Base-by-base conservation (phyloP, 2,329 filamentous ascomycete species). In the Microcyclosporella mali region DNA sequence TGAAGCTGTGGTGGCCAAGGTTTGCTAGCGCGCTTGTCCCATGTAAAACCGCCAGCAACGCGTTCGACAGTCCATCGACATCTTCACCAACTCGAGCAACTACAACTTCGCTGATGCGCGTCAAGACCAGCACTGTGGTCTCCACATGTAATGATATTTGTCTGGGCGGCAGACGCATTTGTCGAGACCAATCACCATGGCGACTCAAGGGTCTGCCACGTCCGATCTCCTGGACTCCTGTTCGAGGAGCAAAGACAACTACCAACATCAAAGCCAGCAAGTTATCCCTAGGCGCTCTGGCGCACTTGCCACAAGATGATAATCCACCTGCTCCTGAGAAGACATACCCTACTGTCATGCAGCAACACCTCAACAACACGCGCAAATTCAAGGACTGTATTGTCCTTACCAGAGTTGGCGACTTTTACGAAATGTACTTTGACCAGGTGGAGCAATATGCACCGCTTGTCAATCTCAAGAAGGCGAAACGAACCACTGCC, bases 381-480 rank as follows among this genome's bases (percentile, higher is more conserved):
- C 76, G 81, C 54, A 88, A 84, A 58, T 95, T 94, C 67, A 79
- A 82, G 57, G 88, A 94, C 57, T 97, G 90, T 66, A 85, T 98
- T 30, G 66, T 98, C 6, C 70, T 98, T 46, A 98, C 92, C 3
- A 80, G 90, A 43, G 88, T 98, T 19, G 92, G 92, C 43, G 84
- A 89, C 47, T 98, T 98, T 67, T 98, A 97, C 66, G 92, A 98
- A 77, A 71, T 98, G 45, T 98, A 98, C 68, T 94, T 97, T 64
- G 85, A 94, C 57, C 89, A 98, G 63, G 92, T 94, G 9, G 85
- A 94, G 45, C 82, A 95, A 60, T 85, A 84, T 63, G 90, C 85
- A 1, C 85, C 88, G 1, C 71, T 94, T 33, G 73, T 98, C 51
- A 92, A 88, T 57, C 69, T 98, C 59, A 97, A 95, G 65, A 81